Evolutionary conservation across 2,329 filamentous ascomycete genomes (phyloP), one percentile per base, ranked within the genome.

Genomic region (Colletotrichum sojae): DNA sequence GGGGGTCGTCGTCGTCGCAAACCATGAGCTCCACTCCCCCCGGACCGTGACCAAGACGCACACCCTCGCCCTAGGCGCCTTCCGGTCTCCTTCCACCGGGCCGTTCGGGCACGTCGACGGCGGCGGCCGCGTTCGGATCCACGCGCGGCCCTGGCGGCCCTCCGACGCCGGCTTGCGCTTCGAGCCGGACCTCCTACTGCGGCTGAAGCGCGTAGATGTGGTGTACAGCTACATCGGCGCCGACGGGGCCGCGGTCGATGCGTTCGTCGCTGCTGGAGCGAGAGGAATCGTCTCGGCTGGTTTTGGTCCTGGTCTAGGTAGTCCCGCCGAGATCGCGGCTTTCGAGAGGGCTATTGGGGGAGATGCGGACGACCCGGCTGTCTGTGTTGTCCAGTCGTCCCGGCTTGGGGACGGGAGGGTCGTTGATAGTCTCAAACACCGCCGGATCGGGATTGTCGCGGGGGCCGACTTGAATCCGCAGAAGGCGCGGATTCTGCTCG

Each of bases 1-100:
- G 5, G 59, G 52, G 4, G 65, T 67, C 5, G 10, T 58, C 5
- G 65, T 67, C 25, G 65, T 67, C 2, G n/a, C 48, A 3, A 63
- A 67, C n/a, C 45, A 64, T 12, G 59, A 67, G 20, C 57, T 67
- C 12, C 65, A 67, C 15, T 52, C 53, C 5, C 65, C 59, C 8
- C 59, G 65, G 5, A 10, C 16, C 4, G 59, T 67, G 3, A 58
- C 60, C 3, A 67, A 67, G 53, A 57, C 65, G 8, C 60, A 67
- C 18, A 67, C 65, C n/a, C 52, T 57, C 15, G 45, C 43, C 8
- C 59, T 63, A 13, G 65, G 46, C 3, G 60, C 65, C 15, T 67
- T 67, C 20, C 39, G 40, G n/a, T 67, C 60, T 0, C 64, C 64
- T 12, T 51, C 52, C 36, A 12, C 12, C 8, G 53, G 53, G 0